Conservation (phyloP, 2,329 filamentous ascomycete genomes). For the Colletotrichum godetiae region DNA sequence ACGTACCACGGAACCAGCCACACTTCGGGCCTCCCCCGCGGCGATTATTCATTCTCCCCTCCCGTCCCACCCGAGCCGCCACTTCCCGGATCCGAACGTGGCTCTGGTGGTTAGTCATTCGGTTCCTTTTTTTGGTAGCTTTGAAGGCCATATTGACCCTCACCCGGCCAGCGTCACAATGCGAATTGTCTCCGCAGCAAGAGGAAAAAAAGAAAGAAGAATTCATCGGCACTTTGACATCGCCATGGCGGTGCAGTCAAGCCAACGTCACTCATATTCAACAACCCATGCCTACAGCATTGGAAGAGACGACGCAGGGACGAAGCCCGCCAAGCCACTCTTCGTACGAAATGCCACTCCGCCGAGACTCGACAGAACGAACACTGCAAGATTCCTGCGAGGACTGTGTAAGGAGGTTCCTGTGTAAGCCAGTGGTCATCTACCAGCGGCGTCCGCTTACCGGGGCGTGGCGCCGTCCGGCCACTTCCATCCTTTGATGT, state of each 20-base stretch:
- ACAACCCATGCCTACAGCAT: not conserved
- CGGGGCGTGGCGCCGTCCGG: slow-evolving; percentile 23
- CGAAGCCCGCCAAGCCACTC: slow-evolving; percentile 5
- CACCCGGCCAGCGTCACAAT: slow-evolving; percentile 16
- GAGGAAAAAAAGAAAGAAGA: not conserved
- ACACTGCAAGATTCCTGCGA: not conserved
- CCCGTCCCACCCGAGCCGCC: slow-evolving; percentile 18
- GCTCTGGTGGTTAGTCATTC: slow-evolving; percentile 13
- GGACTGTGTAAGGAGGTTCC: too few relatives aligned
- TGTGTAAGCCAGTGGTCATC: not conserved
- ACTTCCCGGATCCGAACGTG: slow-evolving; percentile 31
- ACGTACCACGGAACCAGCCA: slow-evolving; percentile 19
- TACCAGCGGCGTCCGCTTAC: slow-evolving; percentile 19
- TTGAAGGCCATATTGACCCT: slow-evolving; percentile 15
- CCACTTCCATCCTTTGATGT: slow-evolving; percentile 21
- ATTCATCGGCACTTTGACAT: not conserved
- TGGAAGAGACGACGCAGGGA: not conserved
- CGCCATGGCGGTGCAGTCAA: slow-evolving; percentile 17
- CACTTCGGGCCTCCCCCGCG: slow-evolving; percentile 4
- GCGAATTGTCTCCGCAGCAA: slow-evolving; percentile 9
- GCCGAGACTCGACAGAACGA: not conserved
- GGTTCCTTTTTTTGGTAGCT: not conserved
- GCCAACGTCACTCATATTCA: slow-evolving; percentile 14
- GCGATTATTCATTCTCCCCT: not conserved
- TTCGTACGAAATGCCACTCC: slow-evolving; percentile 10